phyloP scores from a whole-genome alignment of 2,329 filamentous ascomycete species.

The Lanzia echinophila region DNA sequence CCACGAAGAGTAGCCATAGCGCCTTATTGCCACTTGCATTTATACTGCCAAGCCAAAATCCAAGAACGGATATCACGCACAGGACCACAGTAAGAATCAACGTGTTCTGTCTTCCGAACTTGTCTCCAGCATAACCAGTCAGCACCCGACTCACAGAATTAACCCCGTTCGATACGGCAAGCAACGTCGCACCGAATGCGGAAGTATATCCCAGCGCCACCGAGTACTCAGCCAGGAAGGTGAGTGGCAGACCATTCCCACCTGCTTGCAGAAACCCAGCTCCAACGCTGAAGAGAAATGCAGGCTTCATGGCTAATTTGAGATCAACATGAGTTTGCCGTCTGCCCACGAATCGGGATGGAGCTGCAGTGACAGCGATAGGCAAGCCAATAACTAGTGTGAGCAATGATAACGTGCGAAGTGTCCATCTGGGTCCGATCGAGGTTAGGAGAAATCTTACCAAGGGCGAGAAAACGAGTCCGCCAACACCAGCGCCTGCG shows the following conservation, averaged over 20 bases:
- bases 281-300: constrained; percentile 37
- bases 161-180: constrained; percentile 40
- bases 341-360: constrained; percentile 34
- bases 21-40: constrained; percentile 24
- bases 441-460: constrained; percentile 36
- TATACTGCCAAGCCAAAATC: constrained; percentile 33
- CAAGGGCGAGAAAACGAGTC: constrained; percentile 36
- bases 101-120: constrained; percentile 41
- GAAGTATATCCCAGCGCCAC: constrained; percentile 37
- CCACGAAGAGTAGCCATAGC: constrained; percentile 38
- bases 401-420: constrained; percentile 35
- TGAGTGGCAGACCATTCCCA: constrained; percentile 40
- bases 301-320: constrained; percentile 32
- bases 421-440: constrained; percentile 39
- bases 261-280: constrained; percentile 38
- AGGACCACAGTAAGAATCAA: constrained; percentile 37
- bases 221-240: constrained; percentile 42
- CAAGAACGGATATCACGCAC: constrained; percentile 33
- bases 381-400: constrained; percentile 35
- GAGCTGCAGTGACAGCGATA: constrained; percentile 35
- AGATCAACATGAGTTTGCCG: constrained; percentile 35
- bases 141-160: constrained; percentile 40
- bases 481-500: constrained; percentile 38
- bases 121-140: constrained; percentile 40
- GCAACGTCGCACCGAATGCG: constrained; percentile 36